A percentile compares a stretch with the other conserved stretches of the same genome.
Conservation (phyloP, 73 alveolate genomes). For the Paramecium caudatum region DNA sequence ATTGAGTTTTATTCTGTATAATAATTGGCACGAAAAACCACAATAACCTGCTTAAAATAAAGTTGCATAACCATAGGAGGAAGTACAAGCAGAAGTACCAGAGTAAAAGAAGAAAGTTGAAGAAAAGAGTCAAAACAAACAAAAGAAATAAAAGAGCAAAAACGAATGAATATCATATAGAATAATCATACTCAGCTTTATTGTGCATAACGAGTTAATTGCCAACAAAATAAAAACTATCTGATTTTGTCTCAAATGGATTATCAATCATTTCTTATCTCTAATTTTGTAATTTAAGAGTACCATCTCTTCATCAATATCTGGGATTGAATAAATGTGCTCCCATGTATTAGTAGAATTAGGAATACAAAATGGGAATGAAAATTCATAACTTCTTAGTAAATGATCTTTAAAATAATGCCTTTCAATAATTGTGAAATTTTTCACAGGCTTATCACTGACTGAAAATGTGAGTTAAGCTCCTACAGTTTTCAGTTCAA, state of each 20-base stretch:
- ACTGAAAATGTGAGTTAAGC: constrained; percentile 86
- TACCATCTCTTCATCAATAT: constrained; percentile 82
- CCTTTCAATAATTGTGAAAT: constrained; percentile 94
- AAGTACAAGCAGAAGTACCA: background rate
- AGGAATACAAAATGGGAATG: constrained; percentile 97
- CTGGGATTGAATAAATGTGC: constrained; percentile 92
- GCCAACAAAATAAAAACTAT: constrained; percentile 86
- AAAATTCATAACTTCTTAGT: constrained; percentile 89
- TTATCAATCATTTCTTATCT: constrained; percentile 77
- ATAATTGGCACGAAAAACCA: constrained; percentile 19
- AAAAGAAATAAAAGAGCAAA: background rate
- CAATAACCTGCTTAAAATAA: background rate
- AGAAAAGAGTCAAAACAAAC: background rate
- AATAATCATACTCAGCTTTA: constrained; percentile 86
- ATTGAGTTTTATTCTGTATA: background rate
- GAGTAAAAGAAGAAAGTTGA: background rate
- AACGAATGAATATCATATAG: background rate
- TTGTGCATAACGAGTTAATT: constrained; percentile 82
- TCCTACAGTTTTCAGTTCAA: constrained; percentile 86
- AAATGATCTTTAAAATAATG: constrained; percentile 93
- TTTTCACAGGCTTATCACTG: constrained; percentile 87
- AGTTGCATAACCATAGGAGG: background rate
- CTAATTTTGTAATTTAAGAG: background rate
- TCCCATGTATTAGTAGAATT: constrained; percentile 97
- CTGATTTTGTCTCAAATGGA: constrained; percentile 85